Evolutionary conservation across 495 filamentous ascomycete genomes (phyloP), one percentile per base, ranked within the genome.

Genomic region (Aspergillus bertholletiae): DNA sequence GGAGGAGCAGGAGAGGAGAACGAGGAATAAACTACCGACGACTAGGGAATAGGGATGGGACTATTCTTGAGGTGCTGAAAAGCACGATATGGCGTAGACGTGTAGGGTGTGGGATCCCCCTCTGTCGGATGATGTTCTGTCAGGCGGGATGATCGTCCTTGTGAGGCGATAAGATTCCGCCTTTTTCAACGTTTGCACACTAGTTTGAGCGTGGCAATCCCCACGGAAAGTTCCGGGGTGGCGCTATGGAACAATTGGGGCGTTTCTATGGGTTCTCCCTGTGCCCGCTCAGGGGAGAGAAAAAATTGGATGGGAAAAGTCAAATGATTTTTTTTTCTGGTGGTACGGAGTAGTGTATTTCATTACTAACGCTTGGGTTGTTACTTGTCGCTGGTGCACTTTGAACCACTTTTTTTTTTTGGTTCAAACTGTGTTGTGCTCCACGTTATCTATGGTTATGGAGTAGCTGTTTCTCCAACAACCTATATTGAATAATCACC

Each of bases 211-310:
- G 50, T 61, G 44, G 51, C 57, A 55, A 59, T 55, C 52, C 46
- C 46, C 7, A 40, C 56, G 57, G 61, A 63, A 56, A 46, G 46
- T 47, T 43, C 60, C 60, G 56, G 60, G 32, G 59, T 62, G 60
- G 56, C 50, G 52, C 54, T 51, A 23, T 15, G 11, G 43, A 34
- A 22, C n/a, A 49, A 37, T 49, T 39, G 12, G 9, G 4, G 24
- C 11, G 15, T 41, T 46, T 34, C 32, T 28, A 12, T 39, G 28
- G 45, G 46, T 39, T 46, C 2, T 46, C 51, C 24, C 21, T 39
- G 21, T 49, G 17, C 40, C 27, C 27, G 39, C 46, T 34, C 46
- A 32, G n/a, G 34, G 49, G 49, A 43, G 20, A 28, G n/a, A 43
- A 22, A 7, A 37, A 37, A 13, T 5, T 5, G 11, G n/a, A 13